These are phyloP conservation scores for Prototheca cutis DNA, from an alignment of 163 green algal genomes.

Conservation along the genomic window DNA sequence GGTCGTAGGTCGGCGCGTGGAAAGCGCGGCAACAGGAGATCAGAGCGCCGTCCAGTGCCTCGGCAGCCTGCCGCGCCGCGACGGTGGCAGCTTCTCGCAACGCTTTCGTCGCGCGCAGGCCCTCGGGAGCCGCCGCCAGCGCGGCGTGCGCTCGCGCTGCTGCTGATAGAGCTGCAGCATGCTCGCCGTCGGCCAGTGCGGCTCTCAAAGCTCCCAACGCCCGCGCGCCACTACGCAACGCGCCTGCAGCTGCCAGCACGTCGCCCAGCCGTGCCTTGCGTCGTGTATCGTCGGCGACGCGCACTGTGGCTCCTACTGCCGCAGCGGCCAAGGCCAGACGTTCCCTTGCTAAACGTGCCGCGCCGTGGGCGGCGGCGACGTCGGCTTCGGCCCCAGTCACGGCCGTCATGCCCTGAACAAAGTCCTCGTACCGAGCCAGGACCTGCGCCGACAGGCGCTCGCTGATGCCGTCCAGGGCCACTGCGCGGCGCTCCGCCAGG, in stretches of 20 bases:
- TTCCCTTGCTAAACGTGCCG: not conserved
- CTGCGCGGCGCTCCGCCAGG: not conserved
- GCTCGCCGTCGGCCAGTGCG: not conserved
- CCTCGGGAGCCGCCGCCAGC: not conserved
- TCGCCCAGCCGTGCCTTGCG: not conserved
- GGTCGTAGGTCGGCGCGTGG: constrained; percentile 46
- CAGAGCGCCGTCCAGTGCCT: constrained; percentile 1
- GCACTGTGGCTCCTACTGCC: not conserved
- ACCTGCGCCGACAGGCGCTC: not conserved
- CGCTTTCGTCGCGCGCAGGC: not conserved
- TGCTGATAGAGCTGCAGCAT: not conserved
- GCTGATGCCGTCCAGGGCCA: not conserved
- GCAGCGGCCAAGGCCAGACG: not conserved
- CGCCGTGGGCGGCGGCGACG: not conserved
- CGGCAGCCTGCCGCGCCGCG: constrained; percentile 7
- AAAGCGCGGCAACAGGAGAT: constrained; percentile 49
- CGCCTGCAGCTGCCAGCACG: not conserved
- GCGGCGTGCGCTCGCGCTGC: not conserved
- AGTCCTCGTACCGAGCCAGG: not conserved
- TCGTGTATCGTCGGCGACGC: not conserved
- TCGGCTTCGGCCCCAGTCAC: not conserved
- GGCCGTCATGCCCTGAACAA: not conserved
- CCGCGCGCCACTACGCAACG: not conserved
- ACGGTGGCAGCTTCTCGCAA: not conserved
- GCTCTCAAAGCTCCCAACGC: not conserved